These are phyloP conservation scores for Amylocystis lapponica DNA, from an alignment of 768 basidiomycete genomes.

Conservation along the genomic window DNA sequence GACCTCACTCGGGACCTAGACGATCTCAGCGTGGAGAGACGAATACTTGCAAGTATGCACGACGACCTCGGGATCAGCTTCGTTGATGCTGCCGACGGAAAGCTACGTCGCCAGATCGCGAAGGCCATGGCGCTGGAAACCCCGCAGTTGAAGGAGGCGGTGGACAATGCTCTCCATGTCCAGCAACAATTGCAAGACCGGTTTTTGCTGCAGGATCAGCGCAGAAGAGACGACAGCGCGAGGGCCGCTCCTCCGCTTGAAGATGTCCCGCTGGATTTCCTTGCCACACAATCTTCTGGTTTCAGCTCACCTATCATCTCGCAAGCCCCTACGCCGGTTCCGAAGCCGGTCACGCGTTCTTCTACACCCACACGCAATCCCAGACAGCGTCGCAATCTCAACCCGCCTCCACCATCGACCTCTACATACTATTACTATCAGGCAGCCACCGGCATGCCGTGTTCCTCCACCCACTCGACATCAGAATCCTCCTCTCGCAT, in stretches of 20 bases:
- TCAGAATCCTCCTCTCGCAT: conserved; percentile 84
- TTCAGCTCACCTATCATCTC: background rate
- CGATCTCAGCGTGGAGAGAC: conserved; percentile 67
- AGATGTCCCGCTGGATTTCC: conserved; percentile 56
- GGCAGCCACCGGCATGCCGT: conserved; percentile 84
- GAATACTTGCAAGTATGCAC: conserved; percentile 53
- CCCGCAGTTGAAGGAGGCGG: conserved; percentile 51
- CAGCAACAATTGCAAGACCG: conserved; percentile 45
- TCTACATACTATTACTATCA: conserved; percentile 97
- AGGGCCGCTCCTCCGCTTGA: conserved; percentile 8
- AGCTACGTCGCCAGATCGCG: conserved; percentile 72
- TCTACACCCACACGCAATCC: conserved; percentile 34
- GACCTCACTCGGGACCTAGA: conserved; percentile 71
- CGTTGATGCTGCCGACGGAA: conserved; percentile 71
- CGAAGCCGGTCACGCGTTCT: background rate
- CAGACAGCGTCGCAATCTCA: conserved; percentile 70
- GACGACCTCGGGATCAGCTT: conserved; percentile 79
- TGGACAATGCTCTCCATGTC: conserved; percentile 58
- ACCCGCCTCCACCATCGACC: conserved; percentile 81
- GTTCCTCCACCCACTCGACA: conserved; percentile 94
- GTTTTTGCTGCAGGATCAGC: conserved; percentile 19
- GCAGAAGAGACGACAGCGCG: conserved; percentile 17
- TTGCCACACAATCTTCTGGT: conserved; percentile 35
- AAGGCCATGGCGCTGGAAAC: conserved; percentile 76
- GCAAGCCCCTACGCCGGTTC: conserved; percentile 4